A percentile compares a stretch with the other conserved stretches of the same genome.
phyloP scores from a whole-genome alignment of 1,284 basidiomycete genomes.

The Ustilago esculenta region DNA sequence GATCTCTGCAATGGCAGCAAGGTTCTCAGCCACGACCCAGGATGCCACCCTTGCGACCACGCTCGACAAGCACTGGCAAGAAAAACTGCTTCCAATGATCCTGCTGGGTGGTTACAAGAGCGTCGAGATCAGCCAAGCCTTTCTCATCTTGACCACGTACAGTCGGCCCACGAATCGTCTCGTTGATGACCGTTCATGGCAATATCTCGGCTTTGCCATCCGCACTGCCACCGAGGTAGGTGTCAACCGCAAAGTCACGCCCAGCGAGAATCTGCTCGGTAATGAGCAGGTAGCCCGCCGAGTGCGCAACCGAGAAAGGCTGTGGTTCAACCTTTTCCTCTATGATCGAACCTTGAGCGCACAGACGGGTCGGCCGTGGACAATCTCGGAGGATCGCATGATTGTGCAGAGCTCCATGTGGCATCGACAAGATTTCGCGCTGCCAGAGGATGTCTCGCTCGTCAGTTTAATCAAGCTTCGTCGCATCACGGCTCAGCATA shows the following conservation, averaged over 20 bases:
- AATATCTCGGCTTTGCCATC: conserved; percentile 59
- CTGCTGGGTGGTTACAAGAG: conserved; percentile 58
- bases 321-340: conserved; percentile 59
- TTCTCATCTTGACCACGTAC: conserved; percentile 55
- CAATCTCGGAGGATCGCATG: conserved; percentile 53
- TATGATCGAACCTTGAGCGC: conserved; percentile 56
- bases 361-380: conserved; percentile 58
- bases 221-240: conserved; percentile 61
- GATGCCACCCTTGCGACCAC: conserved; percentile 52
- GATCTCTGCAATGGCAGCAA: conserved; percentile 53
- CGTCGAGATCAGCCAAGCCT: conserved; percentile 59
- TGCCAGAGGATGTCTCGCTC: conserved; percentile 54
- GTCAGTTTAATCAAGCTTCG: conserved; percentile 57
- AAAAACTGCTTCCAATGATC: conserved; percentile 55
- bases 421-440: conserved; percentile 58
- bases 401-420: conserved; percentile 52
- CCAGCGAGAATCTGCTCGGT: conserved; percentile 40
- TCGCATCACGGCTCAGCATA: conserved; percentile 49
- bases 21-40: conserved; percentile 46
- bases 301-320: conserved; percentile 52
- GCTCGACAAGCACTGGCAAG: conserved; percentile 53
- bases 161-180: conserved; percentile 54
- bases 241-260: conserved; percentile 53
- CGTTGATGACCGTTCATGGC: conserved; percentile 61
- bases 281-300: conserved; percentile 57